Conservation (phyloP, 2,329 filamentous ascomycete species). For the Rhinocladiella mackenziei region DNA sequence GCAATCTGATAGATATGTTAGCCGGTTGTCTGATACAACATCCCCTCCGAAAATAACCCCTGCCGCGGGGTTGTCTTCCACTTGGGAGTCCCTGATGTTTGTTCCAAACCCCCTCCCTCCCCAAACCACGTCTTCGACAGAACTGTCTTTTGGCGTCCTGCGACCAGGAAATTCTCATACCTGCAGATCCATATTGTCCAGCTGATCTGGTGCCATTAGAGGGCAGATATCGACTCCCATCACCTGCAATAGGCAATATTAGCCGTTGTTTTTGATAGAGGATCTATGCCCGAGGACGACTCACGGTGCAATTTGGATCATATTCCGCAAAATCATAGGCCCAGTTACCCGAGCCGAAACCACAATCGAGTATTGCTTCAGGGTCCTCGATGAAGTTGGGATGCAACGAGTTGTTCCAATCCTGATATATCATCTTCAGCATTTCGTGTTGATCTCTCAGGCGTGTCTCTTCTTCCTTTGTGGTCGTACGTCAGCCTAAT, state of each 20-base stretch:
- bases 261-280: not conserved
- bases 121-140: no score
- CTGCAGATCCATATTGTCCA: conserved; percentile 19
- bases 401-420: conserved; percentile 17
- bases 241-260: conserved; percentile 6
- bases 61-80: no score
- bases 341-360: conserved; percentile 21
- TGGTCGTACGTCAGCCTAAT: not conserved
- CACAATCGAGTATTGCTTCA: conserved; percentile 17
- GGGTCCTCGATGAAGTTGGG: conserved; percentile 14
- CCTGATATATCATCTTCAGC: conserved; percentile 17
- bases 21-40: no score
- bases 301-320: conserved; percentile 17
- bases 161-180: no score
- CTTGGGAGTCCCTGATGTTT: no score
- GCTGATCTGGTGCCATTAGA: conserved; percentile 13
- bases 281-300: not conserved
- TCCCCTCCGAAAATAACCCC: no score
- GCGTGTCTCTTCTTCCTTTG: conserved; percentile 18
- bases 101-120: no score
- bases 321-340: conserved; percentile 16
- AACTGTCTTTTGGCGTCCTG: no score
- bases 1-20: conserved; percentile 11
- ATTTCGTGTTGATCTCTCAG: conserved; percentile 18
- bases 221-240: conserved; percentile 17